Percentiles rank a stretch among this genome's conserved stretches.
Conservation (phyloP, 192 early-diverging fungal genomes). For the Coemansia sp. region DNA sequence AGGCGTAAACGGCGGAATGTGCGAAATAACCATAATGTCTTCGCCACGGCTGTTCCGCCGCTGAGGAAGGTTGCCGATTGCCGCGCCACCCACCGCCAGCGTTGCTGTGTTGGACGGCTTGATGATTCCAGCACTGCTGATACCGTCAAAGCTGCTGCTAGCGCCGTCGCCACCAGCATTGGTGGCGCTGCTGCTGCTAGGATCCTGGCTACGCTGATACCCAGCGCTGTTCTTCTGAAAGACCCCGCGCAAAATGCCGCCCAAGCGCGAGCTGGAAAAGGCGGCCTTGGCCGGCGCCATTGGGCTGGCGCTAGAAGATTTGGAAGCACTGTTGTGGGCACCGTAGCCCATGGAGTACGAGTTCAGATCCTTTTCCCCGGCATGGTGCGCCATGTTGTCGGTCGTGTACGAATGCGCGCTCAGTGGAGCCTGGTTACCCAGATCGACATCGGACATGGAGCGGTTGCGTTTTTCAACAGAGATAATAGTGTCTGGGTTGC, state of each 20-base stretch:
- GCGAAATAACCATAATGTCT: conserved; percentile 51
- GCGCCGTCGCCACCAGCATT: background rate
- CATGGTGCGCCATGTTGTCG: conserved; percentile 1
- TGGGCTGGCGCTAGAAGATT: background rate
- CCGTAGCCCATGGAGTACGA: conserved; percentile 10
- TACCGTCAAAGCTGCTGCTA: conserved; percentile 1
- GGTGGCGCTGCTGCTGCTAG: background rate
- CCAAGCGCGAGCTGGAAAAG: conserved; percentile 11
- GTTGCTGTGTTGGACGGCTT: conserved; percentile 42
- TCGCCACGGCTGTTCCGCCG: conserved; percentile 52
- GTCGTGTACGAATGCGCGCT: conserved; percentile 6
- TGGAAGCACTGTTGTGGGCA: background rate
- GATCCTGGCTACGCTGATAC: conserved; percentile 10
- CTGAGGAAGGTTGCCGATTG: conserved; percentile 47
- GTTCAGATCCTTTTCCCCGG: conserved; percentile 1
- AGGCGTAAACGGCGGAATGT: conserved; percentile 52
- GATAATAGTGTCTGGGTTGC: conserved; percentile 50
- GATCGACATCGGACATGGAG: conserved; percentile 25
- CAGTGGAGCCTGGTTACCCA: background rate
- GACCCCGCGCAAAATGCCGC: conserved; percentile 14
- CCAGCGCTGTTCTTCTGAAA: conserved; percentile 5
- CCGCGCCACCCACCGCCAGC: conserved; percentile 40
- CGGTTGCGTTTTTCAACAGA: conserved; percentile 12
- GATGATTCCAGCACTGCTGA: conserved; percentile 7
- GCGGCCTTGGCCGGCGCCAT: background rate